phyloP scores from a whole-genome alignment of 2,329 filamentous ascomycete species.

The Fusarium piperis region DNA sequence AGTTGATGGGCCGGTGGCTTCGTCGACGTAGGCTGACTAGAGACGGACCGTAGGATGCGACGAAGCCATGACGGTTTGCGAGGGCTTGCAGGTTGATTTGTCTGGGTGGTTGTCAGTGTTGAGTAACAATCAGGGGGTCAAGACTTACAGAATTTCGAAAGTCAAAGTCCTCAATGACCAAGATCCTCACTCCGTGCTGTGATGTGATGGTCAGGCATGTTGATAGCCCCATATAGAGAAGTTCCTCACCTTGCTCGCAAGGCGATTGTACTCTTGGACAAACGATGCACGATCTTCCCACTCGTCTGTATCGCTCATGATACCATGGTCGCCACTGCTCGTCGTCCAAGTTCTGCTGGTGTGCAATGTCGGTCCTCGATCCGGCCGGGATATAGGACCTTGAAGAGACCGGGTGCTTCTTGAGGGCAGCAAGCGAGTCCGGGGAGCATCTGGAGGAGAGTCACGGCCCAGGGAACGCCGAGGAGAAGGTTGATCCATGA shows the following conservation, averaged over 20 bases:
- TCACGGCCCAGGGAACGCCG: slow-evolving; percentile 23
- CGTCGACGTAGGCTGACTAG: slow-evolving; percentile 18
- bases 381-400: slow-evolving; percentile 38
- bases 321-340: slow-evolving; percentile 60
- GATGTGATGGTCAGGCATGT: background rate
- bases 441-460: slow-evolving; percentile 18
- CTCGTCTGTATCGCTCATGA: slow-evolving; percentile 60
- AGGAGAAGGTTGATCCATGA: slow-evolving; percentile 32
- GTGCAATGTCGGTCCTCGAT: slow-evolving; percentile 38
- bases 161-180: slow-evolving; percentile 51
- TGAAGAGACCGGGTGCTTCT: slow-evolving; percentile 44
- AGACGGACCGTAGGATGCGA: slow-evolving; percentile 48
- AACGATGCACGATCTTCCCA: slow-evolving; percentile 59
- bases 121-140: background rate
- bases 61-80: slow-evolving; percentile 52
- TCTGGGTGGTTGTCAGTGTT: slow-evolving; percentile 31
- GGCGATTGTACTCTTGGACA: slow-evolving; percentile 67
- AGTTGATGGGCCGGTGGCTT: slow-evolving; percentile 16
- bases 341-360: slow-evolving; percentile 68
- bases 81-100: slow-evolving; percentile 25
- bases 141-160: slow-evolving; percentile 47
- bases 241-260: slow-evolving; percentile 64
- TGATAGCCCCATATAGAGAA: too few species aligned
- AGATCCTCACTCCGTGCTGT: slow-evolving; percentile 63
- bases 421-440: slow-evolving; percentile 33